Conservation (phyloP, 805 yeast species). For the Yamadazyma philogaea region DNA sequence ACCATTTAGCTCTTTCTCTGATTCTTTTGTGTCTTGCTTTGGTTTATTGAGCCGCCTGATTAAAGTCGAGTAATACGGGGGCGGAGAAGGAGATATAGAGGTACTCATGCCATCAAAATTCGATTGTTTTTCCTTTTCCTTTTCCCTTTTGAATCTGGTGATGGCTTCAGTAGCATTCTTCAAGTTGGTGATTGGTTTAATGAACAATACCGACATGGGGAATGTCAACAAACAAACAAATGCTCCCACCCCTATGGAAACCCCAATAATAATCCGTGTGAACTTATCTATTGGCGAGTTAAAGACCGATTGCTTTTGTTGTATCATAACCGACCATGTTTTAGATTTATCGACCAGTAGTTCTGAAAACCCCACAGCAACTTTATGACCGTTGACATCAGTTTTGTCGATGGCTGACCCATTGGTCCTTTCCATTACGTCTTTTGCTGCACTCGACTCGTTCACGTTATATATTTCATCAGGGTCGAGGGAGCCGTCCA, state of each 20-base stretch:
- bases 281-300: constrained; percentile 60
- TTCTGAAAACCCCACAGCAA: constrained; percentile 36
- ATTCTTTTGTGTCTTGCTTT: neutral
- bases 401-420: constrained; percentile 31
- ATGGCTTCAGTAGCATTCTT: constrained; percentile 80
- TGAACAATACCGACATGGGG: constrained; percentile 81
- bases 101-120: neutral
- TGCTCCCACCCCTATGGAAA: constrained; percentile 74
- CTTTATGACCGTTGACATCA: constrained; percentile 19
- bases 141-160: constrained; percentile 40
- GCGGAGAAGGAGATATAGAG: constrained; percentile 15
- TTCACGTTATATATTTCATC: constrained; percentile 25
- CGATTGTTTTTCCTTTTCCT: constrained; percentile 10
- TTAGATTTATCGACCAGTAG: constrained; percentile 31
- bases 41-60: constrained; percentile 11
- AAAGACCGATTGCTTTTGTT: constrained; percentile 58
- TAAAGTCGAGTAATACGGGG: constrained; percentile 16
- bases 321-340: constrained; percentile 71
- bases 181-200: constrained; percentile 73
- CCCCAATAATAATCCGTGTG: constrained; percentile 69
- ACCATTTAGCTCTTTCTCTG: constrained; percentile 2
- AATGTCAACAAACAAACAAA: constrained; percentile 73
- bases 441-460: constrained; percentile 23
- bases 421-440: constrained; percentile 22
- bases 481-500: constrained; percentile 15